These are phyloP conservation scores for Gynostemma pentaphyllum DNA, from an alignment of 306 rosid genomes.

Conservation along the genomic window DNA sequence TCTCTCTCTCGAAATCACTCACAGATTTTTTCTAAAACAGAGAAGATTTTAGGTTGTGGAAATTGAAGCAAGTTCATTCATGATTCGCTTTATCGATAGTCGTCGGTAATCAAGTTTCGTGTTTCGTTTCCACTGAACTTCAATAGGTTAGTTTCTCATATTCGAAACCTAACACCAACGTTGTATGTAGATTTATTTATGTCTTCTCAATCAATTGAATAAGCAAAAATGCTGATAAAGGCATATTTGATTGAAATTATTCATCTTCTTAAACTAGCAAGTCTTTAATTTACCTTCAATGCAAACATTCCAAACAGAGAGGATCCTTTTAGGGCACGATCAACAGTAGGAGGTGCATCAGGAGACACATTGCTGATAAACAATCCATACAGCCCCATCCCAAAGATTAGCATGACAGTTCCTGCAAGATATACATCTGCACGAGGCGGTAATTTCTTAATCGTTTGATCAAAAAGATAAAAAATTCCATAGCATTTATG, in stretches of 20 bases:
- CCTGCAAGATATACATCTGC: slow-evolving; percentile 99
- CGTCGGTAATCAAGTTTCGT: no score
- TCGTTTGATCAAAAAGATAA: slow-evolving; percentile 5
- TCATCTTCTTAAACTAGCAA: neutral
- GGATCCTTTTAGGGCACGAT: slow-evolving; percentile 71
- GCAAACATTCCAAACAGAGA: slow-evolving; percentile 96
- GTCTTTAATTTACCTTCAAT: slow-evolving; percentile 47
- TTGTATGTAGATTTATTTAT: no score
- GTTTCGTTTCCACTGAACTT: no score
- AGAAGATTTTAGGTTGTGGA: no score
- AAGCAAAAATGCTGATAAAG: neutral
- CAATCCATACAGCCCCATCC: slow-evolving; percentile 87
- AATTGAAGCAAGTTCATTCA: no score
- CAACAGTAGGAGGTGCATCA: slow-evolving; percentile 36
- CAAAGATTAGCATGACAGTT: slow-evolving; percentile 91
- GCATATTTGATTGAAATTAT: neutral
- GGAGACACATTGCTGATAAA: slow-evolving; percentile 65
- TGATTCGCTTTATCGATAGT: no score
- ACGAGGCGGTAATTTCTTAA: slow-evolving; percentile 10
- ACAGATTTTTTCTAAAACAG: no score
- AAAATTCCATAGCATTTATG: neutral
- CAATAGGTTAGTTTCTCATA: no score
- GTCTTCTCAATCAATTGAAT: neutral
- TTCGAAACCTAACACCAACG: no score
- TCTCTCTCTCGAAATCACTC: no score